Evolutionary conservation across 2,329 filamentous ascomycete genomes (phyloP).

Genomic region (Onygena corvina): DNA sequence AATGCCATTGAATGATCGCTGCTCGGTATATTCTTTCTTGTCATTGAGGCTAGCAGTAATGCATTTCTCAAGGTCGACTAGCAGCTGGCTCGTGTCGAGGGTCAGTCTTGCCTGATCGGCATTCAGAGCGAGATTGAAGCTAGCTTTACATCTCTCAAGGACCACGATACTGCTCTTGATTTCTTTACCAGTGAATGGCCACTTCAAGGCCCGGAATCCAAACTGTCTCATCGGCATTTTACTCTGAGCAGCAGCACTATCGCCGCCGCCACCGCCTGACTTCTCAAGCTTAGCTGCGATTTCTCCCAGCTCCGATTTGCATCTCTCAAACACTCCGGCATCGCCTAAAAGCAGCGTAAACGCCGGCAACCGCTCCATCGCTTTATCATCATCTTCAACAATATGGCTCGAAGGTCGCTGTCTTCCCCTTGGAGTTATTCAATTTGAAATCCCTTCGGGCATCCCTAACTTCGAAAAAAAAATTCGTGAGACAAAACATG

Average conservation of each 20-base stretch:
- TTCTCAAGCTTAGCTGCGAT: background rate
- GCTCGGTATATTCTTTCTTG: background rate
- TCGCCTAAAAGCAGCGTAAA: background rate
- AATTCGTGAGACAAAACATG: background rate
- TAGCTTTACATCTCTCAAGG: constrained; percentile 20
- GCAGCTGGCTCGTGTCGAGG: background rate
- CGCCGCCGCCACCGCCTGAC: background rate
- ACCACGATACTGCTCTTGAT: constrained; percentile 16
- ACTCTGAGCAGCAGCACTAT: background rate
- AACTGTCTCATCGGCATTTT: constrained; percentile 17
- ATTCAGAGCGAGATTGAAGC: constrained; percentile 20
- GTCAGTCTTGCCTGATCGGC: constrained; percentile 19
- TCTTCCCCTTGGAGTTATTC: constrained; percentile 11
- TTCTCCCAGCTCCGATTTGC: background rate
- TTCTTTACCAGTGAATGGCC: constrained; percentile 22
- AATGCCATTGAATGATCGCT: background rate
- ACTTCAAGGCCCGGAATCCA: constrained; percentile 22
- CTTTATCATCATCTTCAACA: background rate
- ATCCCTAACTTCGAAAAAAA: constrained; percentile 17
- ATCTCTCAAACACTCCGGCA: background rate
- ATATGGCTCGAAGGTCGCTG: background rate
- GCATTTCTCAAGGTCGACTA: background rate
- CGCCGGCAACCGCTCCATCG: background rate
- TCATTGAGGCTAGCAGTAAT: background rate
- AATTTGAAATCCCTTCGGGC: constrained; percentile 20